These are phyloP conservation scores for Eutypa lata DNA, from an alignment of 2,329 filamentous ascomycete species.

Conservation along the genomic window DNA sequence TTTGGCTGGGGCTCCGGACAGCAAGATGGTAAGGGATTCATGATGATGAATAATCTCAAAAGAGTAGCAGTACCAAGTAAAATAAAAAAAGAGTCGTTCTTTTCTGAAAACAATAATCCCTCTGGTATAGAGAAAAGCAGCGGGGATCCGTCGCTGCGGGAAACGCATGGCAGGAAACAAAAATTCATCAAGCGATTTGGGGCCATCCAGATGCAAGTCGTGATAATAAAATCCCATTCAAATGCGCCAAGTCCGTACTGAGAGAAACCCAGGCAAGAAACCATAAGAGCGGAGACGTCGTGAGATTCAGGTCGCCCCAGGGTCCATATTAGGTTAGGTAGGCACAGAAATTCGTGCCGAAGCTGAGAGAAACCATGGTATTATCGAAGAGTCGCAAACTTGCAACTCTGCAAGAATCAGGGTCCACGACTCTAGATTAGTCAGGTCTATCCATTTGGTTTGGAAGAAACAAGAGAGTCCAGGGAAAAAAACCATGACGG, in stretches of 20 bases:
- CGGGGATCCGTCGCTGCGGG: conserved; percentile 22
- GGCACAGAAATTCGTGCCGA: conserved; percentile 4
- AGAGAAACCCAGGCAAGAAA: conserved; percentile 22
- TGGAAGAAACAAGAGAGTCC: conserved; percentile 25
- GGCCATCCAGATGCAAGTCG: conserved; percentile 31
- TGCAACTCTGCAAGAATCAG: conserved; percentile 29
- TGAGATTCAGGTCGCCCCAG: conserved; percentile 17
- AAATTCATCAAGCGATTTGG: conserved; percentile 25
- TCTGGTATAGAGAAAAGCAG: conserved; percentile 25
- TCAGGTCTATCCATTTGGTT: conserved; percentile 28
- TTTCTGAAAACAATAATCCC: conserved; percentile 25
- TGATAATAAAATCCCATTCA: conserved; percentile 20
- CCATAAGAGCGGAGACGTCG: conserved; percentile 16
- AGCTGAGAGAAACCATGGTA: conserved; percentile 11
- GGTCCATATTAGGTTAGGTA: conserved; percentile 14
- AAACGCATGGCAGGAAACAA: conserved; percentile 26
- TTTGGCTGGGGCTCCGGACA: conserved; percentile 37
- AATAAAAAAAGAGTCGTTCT: conserved; percentile 21
- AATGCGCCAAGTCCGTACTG: conserved; percentile 31
- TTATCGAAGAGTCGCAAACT: conserved; percentile 31
- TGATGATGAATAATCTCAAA: conserved; percentile 24
- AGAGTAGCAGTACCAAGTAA: conserved; percentile 11
- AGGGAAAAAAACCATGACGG: conserved; percentile 20
- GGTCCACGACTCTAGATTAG: conserved; percentile 25
- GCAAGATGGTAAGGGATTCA: conserved; percentile 33